These are phyloP conservation scores for Colletotrichum eremochloae DNA, from an alignment of 2,329 filamentous ascomycete genomes.

Conservation along the genomic window DNA sequence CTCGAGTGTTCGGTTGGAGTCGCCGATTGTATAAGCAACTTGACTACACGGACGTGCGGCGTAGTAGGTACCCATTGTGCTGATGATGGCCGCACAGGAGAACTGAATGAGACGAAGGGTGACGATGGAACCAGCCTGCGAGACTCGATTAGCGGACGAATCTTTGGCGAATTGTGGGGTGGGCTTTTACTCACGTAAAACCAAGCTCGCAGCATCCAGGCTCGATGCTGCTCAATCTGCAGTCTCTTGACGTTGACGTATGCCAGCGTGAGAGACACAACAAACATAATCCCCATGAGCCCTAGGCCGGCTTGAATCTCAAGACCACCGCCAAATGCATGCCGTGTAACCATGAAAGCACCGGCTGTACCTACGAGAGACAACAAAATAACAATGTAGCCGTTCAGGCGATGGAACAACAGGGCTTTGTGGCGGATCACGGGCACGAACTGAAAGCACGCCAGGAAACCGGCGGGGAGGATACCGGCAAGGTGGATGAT, in stretches of 20 bases:
- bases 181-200: constrained; percentile 54
- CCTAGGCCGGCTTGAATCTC: constrained; percentile 62
- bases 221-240: constrained; percentile 73
- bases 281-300: constrained; percentile 59
- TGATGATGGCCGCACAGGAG: constrained; percentile 51
- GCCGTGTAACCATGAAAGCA: constrained; percentile 65
- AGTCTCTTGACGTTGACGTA: constrained; percentile 70
- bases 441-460: constrained; percentile 64
- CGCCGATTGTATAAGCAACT: constrained; percentile 55
- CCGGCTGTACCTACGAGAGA: constrained; percentile 60
- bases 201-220: constrained; percentile 73
- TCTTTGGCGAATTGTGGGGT: accelerated
- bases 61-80: constrained; percentile 47
- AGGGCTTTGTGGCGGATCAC: constrained; percentile 61
- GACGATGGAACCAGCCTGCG: constrained; percentile 61
- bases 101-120: constrained; percentile 63
- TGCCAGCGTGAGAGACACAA: constrained; percentile 59
- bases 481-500: constrained; percentile 60
- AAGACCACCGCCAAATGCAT: constrained; percentile 66
- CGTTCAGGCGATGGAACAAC: constrained; percentile 70
- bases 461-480: constrained; percentile 60
- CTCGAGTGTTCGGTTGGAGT: constrained; percentile 45
- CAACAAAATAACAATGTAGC: constrained; percentile 66
- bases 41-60: constrained; percentile 60
- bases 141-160: not conserved